These are phyloP conservation scores for Aspergillus tubingensis DNA, from an alignment of 2,329 filamentous ascomycete genomes.

Conservation along the genomic window DNA sequence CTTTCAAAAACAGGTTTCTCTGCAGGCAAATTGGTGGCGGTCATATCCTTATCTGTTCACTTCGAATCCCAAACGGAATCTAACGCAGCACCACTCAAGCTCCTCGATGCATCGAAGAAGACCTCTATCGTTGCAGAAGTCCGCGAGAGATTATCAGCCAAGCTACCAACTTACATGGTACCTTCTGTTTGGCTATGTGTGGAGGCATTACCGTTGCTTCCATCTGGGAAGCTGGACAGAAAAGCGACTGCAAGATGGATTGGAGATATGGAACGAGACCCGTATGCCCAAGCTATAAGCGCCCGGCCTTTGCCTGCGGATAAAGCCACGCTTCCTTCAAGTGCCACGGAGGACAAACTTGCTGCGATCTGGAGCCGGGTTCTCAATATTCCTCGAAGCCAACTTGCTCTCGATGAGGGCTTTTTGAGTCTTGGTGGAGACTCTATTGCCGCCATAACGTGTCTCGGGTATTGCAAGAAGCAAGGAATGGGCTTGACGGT, in stretches of 20 bases:
- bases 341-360: constrained; percentile 33
- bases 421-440: constrained; percentile 53
- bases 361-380: constrained; percentile 41
- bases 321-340: constrained; percentile 20
- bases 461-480: constrained; percentile 51
- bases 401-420: constrained; percentile 37
- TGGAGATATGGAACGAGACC: constrained; percentile 29
- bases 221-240: constrained; percentile 51
- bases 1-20: constrained; percentile 40
- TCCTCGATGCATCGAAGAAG: constrained; percentile 26
- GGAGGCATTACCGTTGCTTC: constrained; percentile 45
- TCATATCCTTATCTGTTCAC: constrained; percentile 33
- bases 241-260: constrained; percentile 42
- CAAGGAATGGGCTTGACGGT: constrained; percentile 49
- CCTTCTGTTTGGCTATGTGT: constrained; percentile 50
- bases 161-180: constrained; percentile 52
- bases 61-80: constrained; percentile 21
- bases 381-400: constrained; percentile 38
- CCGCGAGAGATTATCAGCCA: constrained; percentile 30
- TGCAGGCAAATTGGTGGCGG: constrained; percentile 33
- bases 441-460: constrained; percentile 55
- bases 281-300: constrained; percentile 20
- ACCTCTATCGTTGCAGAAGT: constrained; percentile 26
- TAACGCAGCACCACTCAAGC: constrained; percentile 26
- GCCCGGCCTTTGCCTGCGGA: not conserved